phyloP scores from a whole-genome alignment of 192 early-diverging fungal genomes.

The Obelidium mucronatum region DNA sequence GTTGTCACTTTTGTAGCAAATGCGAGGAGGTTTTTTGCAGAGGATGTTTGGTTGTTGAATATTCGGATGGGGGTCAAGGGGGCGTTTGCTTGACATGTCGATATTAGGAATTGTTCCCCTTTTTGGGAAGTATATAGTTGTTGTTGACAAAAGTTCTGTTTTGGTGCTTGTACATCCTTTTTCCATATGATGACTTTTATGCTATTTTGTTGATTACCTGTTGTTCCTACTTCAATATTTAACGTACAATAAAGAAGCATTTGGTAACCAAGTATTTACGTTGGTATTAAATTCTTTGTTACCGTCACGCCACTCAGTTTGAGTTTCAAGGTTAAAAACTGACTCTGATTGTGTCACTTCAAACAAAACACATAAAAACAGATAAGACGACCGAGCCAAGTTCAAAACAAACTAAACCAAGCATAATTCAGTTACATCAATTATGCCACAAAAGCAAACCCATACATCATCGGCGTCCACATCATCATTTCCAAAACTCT shows the following conservation, averaged over 20 bases:
- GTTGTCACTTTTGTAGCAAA: conserved; percentile 5
- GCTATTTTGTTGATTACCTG: neutral
- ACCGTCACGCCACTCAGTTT: too few relatives aligned
- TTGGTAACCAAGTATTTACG: neutral
- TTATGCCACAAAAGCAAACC: too few relatives aligned
- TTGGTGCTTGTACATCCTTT: neutral
- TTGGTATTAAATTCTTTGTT: too few relatives aligned
- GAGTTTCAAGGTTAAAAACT: too few relatives aligned
- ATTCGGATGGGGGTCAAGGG: neutral
- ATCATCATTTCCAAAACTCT: too few relatives aligned
- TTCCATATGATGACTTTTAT: neutral
- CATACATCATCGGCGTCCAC: too few relatives aligned
- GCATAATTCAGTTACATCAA: too few relatives aligned
- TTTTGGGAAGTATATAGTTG: neutral
- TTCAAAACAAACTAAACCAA: too few relatives aligned
- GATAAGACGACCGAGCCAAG: too few relatives aligned
- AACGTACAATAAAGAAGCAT: neutral
- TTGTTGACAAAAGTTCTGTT: neutral
- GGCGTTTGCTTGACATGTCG: conserved; percentile 17
- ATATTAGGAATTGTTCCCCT: neutral
- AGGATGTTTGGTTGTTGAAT: neutral
- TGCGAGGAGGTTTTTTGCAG: conserved; percentile 17
- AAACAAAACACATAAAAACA: too few relatives aligned
- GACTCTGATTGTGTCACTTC: too few relatives aligned
- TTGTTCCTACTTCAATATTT: neutral